Evolutionary conservation across 2,329 filamentous ascomycete species (phyloP).

Genomic region (Paraphaeosphaeria sporulosa): DNA sequence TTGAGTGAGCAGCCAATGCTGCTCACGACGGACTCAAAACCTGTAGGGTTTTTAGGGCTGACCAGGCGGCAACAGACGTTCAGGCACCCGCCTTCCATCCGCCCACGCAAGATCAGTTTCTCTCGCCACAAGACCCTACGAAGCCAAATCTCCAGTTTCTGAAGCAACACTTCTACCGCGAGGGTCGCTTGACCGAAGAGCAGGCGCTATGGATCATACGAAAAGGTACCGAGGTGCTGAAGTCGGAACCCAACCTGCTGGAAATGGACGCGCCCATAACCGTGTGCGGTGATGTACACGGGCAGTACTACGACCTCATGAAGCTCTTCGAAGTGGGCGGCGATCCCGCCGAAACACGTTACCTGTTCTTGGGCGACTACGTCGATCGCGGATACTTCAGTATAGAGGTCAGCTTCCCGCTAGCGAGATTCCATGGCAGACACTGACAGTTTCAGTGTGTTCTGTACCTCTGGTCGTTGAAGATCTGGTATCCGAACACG

Average conservation of each 20-base stretch:
- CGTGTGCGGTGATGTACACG: slow-evolving; percentile 97
- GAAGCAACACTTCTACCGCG: slow-evolving; percentile 98
- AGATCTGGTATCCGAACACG: slow-evolving; percentile 98
- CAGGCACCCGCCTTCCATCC: slow-evolving; percentile 95
- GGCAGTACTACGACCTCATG: slow-evolving; percentile 99
- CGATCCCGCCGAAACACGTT: slow-evolving; percentile 93
- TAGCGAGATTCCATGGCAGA: slow-evolving; percentile 3
- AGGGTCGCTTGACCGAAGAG: slow-evolving; percentile 95
- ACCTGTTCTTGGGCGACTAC: slow-evolving; percentile 97
- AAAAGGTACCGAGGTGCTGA: slow-evolving; percentile 85
- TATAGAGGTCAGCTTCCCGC: slow-evolving; percentile 71
- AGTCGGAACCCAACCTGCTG: slow-evolving; percentile 89
- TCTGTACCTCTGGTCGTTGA: slow-evolving; percentile 95
- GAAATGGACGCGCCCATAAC: slow-evolving; percentile 99
- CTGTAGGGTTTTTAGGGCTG: slow-evolving; percentile 33
- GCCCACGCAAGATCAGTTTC: slow-evolving; percentile 94
- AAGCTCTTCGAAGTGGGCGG: slow-evolving; percentile 99
- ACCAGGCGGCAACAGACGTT: slow-evolving; percentile 71
- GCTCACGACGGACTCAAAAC: slow-evolving; percentile 6
- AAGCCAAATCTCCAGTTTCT: slow-evolving; percentile 95
- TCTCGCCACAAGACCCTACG: slow-evolving; percentile 80
- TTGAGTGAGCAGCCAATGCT: neutral
- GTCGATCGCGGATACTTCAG: slow-evolving; percentile 99
- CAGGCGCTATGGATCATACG: slow-evolving; percentile 96
- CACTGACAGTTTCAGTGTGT: slow-evolving; percentile 71